Base-by-base conservation (phyloP, 1,284 basidiomycete genomes). In the Chalciporus sp. region DNA sequence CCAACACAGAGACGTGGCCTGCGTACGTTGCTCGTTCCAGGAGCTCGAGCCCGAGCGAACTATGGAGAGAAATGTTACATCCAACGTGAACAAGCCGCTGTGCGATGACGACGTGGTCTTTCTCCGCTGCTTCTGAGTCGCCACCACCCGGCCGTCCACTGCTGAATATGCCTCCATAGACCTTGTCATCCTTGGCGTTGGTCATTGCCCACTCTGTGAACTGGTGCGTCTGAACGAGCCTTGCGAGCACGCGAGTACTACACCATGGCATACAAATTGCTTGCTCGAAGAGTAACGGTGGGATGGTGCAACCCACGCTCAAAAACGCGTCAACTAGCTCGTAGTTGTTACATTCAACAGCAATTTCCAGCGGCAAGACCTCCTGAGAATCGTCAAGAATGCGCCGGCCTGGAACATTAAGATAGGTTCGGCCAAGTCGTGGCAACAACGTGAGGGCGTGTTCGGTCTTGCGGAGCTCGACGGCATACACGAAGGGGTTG, bases 401-500 rank as follows among this genome's bases (percentile, higher is more conserved):
- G 39, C 12, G 26, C 1, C 59, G 53, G 6, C 16, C n/a, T n/a
- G n/a, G 17, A 12, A 1, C 19, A 11, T 37, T 10, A 1, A 51
- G 8, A 17, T 37, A 23, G 1, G 20, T 11, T 16, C 9, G 33
- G 2, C 61, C 54, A 9, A 37, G 35, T 0, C 12, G 47, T 2
- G 51, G 52, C 7, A 61, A 14, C 1, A 63, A 16, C 0, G 39
- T 46, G 17, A 9, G 45, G 0, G 55, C 49, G 26, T 63, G 60
- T 16, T 52, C 48, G 0, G 47, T 9, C 19, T 9, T 43, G 10
- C 0, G 0, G 11, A 28, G 39, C 3, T 1, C 0, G 0, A 49
- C 49, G 0, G 61, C 58, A 41, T 61, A 61, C n/a, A 42, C 42
- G 9, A 61, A 55, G 0, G 58, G 59, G 14, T 61, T 63, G 0